Evolutionary conservation across 2,329 filamentous ascomycete species (phyloP).

Genomic region (Clonostachys rhizophaga): DNA sequence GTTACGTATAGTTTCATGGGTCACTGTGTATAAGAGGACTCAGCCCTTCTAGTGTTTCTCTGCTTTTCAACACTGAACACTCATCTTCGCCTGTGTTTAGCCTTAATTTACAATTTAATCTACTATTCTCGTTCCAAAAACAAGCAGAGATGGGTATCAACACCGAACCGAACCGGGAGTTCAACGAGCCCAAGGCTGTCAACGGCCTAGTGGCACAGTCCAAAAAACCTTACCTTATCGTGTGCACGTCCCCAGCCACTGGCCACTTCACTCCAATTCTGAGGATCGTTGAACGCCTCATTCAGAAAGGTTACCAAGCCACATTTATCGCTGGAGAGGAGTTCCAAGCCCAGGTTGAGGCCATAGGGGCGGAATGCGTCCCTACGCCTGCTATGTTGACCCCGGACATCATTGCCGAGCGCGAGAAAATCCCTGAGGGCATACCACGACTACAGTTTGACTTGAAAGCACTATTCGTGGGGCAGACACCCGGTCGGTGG

Average conservation of each 20-base stretch:
- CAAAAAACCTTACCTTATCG: slow-evolving; percentile 10
- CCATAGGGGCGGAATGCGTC: slow-evolving; percentile 25
- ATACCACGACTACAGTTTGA: slow-evolving; percentile 3
- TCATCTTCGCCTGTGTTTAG: too few relatives aligned
- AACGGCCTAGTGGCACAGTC: not conserved
- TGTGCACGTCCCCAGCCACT: slow-evolving; percentile 9
- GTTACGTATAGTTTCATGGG: too few relatives aligned
- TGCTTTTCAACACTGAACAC: too few relatives aligned
- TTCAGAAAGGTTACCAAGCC: slow-evolving; percentile 27
- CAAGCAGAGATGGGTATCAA: too few relatives aligned
- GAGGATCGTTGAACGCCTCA: slow-evolving; percentile 19
- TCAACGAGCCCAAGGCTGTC: not conserved
- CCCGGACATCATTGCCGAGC: not conserved
- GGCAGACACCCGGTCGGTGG: not conserved
- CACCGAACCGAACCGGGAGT: too few relatives aligned
- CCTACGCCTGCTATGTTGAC: slow-evolving; percentile 1
- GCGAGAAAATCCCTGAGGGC: slow-evolving; percentile 6
- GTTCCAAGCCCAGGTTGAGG: slow-evolving; percentile 19
- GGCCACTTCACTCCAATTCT: slow-evolving; percentile 14
- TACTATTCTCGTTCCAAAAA: too few relatives aligned
- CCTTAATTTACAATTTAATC: too few relatives aligned
- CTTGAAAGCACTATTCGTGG: slow-evolving; percentile 6
- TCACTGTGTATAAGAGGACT: too few relatives aligned
- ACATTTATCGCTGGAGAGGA: slow-evolving; percentile 22
- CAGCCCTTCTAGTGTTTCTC: too few relatives aligned